Percentiles rank a stretch among this genome's conserved stretches.
Conservation (phyloP, 2,329 filamentous ascomycete genomes). For the Trichothecium sympodiale region DNA sequence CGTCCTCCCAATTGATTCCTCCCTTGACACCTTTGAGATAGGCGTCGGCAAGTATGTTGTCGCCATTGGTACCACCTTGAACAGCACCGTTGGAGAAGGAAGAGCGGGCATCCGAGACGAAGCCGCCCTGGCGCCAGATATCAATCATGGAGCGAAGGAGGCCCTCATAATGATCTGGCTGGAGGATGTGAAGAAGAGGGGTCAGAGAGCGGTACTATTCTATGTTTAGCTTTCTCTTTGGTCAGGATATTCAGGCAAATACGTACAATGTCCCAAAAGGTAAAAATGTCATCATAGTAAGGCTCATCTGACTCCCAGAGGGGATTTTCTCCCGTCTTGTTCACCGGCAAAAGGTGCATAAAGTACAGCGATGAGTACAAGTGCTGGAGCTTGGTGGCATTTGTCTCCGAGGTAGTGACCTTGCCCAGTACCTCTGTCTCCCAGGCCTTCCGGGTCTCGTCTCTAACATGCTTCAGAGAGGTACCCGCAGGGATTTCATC, state of each 20-base stretch:
- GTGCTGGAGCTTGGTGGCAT: conserved; percentile 37
- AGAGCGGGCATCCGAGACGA: conserved; percentile 53
- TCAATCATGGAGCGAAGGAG: conserved; percentile 58
- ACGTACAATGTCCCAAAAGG: conserved; percentile 45
- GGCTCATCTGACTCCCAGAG: conserved; percentile 53
- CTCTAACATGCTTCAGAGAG: conserved; percentile 29
- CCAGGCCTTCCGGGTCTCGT: conserved; percentile 42
- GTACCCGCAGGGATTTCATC: conserved; percentile 40
- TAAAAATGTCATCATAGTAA: conserved; percentile 63
- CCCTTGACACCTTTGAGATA: conserved; percentile 58
- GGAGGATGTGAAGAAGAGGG: conserved; percentile 52
- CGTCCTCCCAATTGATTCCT: conserved; percentile 51
- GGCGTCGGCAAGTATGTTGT: conserved; percentile 63
- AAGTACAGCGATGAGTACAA: conserved; percentile 61
- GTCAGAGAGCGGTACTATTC: conserved; percentile 51
- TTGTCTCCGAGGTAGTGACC: conserved; percentile 43
- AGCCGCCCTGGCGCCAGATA: conserved; percentile 54
- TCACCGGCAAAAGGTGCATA: conserved; percentile 57
- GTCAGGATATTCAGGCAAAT: not conserved
- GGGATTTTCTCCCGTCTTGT: conserved; percentile 62
- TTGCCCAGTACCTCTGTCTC: conserved; percentile 51
- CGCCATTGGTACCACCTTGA: conserved; percentile 59
- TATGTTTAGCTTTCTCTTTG: conserved; percentile 4
- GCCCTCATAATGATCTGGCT: conserved; percentile 52
- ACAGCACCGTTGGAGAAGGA: conserved; percentile 59